Evolutionary conservation across 2,329 filamentous ascomycete species (phyloP).

Genomic region (Acephala macrosclerotiorum): DNA sequence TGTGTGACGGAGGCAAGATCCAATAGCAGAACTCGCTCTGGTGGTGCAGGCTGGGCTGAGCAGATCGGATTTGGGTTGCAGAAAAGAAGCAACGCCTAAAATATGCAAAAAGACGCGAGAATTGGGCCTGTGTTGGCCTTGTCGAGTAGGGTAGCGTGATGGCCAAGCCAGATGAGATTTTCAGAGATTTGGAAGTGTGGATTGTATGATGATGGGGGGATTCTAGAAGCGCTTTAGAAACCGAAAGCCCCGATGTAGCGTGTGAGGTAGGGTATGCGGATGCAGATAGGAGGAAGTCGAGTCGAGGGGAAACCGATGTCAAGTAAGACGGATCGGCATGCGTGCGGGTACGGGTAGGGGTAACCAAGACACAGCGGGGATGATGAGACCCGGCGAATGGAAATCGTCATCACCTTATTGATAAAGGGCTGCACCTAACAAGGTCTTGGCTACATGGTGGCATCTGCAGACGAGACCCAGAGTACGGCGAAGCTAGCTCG

Average conservation of each 20-base stretch:
- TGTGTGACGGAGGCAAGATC: neutral
- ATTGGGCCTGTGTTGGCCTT: neutral
- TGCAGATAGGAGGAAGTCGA: no score
- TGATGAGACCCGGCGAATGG: neutral
- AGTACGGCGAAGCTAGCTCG: neutral
- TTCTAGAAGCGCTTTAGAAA: neutral
- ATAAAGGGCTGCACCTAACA: neutral
- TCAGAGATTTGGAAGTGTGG: neutral
- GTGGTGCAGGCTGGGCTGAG: neutral
- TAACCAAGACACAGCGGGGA: neutral
- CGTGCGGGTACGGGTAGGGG: neutral
- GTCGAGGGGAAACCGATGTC: neutral
- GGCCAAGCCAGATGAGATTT: neutral
- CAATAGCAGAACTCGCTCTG: neutral
- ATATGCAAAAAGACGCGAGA: neutral
- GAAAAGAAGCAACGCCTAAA: neutral
- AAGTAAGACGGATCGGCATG: neutral
- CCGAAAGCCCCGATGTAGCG: neutral
- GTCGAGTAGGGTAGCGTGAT: neutral
- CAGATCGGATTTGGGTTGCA: conserved; percentile 1
- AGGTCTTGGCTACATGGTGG: neutral
- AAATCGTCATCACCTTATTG: neutral
- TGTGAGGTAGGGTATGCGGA: neutral
- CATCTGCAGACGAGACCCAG: neutral
- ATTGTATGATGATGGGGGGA: neutral